Evolutionary conservation across 2,329 filamentous ascomycete species (phyloP), one percentile per base, ranked within the genome.

Genomic region (Curvularia sp.): DNA sequence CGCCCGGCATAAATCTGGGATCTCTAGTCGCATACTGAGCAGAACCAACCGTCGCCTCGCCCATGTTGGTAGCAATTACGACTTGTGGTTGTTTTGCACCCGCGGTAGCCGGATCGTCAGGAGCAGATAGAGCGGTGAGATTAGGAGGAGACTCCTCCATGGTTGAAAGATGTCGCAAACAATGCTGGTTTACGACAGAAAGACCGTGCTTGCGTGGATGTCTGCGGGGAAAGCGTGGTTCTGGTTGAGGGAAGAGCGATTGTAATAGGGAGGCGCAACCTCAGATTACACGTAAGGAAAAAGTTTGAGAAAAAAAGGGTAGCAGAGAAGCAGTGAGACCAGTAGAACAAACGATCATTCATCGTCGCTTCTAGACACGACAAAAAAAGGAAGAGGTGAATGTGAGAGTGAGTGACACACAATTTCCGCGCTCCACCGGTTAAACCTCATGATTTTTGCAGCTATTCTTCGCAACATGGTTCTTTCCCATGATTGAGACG

Each of bases 361-460:
- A 42, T 42, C 25, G 23, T 32, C 13, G 57, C 58, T 48, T 36
- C 49, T 46, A 59, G 41, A 51, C 30, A 25, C 46, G 21, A 47
- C 23, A 36, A 46, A 38, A 48, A 52, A 47, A 54, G 21, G 19
- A 3, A 43, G 53, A 61, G 48, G 62, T 64, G 58, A 64, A 57
- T 27, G 59, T 57, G 57, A 59, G 51, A 52, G 32, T 43, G 42
- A 53, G 28, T 49, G 1, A 38, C 18, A 27, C 50, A n/a, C 50
- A 45, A 49, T 36, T 30, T 19, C 27, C 34, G 19, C 46, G 25
- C n/a, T 8, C 34, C 21, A 42, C 36, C 30, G 13, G 25, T 46
- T 10, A 19, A 39, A 27, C 13, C 21, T 21, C 49, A 10, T 6
- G 30, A 49, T 30, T 19, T 23, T 46, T 28, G 18, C 15, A n/a